Evolutionary conservation across 192 early-diverging fungal genomes (phyloP), one percentile per base, ranked within the genome.

Genomic region (Dissophora globulifera): DNA sequence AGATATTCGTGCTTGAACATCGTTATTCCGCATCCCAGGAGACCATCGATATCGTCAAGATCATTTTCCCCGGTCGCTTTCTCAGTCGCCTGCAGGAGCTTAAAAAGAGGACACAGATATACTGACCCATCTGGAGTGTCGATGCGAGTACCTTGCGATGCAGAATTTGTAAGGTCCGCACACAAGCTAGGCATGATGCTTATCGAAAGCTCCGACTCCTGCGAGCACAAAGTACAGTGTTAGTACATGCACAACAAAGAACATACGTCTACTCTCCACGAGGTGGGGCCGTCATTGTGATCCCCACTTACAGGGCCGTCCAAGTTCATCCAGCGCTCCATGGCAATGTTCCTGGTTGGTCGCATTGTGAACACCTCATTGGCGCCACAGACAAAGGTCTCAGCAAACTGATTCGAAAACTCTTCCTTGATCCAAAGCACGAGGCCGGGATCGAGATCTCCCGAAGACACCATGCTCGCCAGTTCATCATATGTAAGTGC

Each of bases 401-500:
- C 81, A 49, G 86, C 80, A 80, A 93, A 91, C 8, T 67, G 68
- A 30, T 78, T 68, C 4, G 87, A 85, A 12, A 92, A 76, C 41
- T 90, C 88, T 15, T 90, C 88, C 58, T 85, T 81, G 33, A 92
- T 83, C 92, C 92, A 93, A 1, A 69, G 55, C n/a, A 84, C 79
- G 27, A 93, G 76, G 31, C 83, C 84, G 4, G 32, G 38, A 26
- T 92, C 87, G 15, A 92, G 50, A 25, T 78, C 58, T 12, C 79
- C 68, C 9, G 80, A 79, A 20, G 82, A 67, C n/a, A 93, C 75
- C 26, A 89, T 79, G n/a, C 83, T 82, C 13, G 92, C 84, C 4
- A 93, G 78, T 52, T 93, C 92, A 56, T 93, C 92, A 60, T 87
- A 90, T 0, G 89, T 85, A 58, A 93, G 79, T 8, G 90, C 79